Conservation (phyloP, 2,329 filamentous ascomycete genomes). For the Microdochium nivale region DNA sequence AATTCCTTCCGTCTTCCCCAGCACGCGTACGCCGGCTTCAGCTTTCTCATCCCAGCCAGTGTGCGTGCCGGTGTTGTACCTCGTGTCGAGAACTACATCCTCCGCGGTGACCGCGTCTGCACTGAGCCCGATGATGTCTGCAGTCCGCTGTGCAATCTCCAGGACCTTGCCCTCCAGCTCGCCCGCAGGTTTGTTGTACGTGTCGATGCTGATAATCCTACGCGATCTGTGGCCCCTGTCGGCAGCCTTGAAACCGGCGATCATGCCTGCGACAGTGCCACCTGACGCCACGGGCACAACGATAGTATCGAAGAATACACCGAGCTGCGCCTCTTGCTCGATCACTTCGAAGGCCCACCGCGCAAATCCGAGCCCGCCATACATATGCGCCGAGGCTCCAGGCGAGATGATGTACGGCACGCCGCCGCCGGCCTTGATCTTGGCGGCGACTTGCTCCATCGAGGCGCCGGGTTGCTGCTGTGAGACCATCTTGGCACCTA, state of each 20-base stretch:
- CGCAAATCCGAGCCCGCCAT: background rate
- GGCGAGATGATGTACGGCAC: background rate
- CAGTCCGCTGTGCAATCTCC: background rate
- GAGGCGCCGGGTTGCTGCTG: background rate
- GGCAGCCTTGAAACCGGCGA: background rate
- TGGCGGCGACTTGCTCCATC: background rate
- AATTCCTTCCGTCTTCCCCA: background rate
- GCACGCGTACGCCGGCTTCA: background rate
- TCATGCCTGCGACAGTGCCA: background rate
- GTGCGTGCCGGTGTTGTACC: background rate
- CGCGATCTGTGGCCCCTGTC: background rate
- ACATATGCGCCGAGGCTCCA: background rate
- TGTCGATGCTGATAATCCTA: background rate
- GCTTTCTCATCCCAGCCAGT: background rate
- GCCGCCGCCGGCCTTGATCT: background rate
- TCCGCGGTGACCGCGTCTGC: background rate
- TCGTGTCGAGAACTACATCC: background rate
- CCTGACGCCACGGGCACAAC: background rate
- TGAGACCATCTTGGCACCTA: constrained; percentile 6
- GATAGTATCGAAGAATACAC: background rate
- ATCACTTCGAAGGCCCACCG: background rate
- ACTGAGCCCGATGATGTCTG: background rate
- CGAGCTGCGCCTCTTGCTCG: background rate
- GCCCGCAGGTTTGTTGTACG: background rate
- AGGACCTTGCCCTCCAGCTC: background rate